Percentiles rank a stretch among this genome's conserved stretches.
Conservation (phyloP, 192 early-diverging fungal species). For the Gigaspora rosea region DNA sequence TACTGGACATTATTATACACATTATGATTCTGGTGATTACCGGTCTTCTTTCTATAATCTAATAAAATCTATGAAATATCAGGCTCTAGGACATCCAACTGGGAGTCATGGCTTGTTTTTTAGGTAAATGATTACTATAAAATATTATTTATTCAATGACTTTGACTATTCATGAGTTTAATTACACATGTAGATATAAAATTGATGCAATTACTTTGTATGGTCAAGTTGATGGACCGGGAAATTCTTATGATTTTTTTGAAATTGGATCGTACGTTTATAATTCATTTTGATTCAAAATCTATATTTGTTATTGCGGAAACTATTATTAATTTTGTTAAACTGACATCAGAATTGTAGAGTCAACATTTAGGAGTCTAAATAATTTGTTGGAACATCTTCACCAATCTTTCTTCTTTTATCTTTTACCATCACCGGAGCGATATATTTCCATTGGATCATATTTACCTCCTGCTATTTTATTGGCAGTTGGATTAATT, state of each 20-base stretch:
- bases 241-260: conserved; percentile 46
- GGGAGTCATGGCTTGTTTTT: conserved; percentile 71
- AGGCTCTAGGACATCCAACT: conserved; percentile 68
- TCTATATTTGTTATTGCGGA: neutral
- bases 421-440: conserved; percentile 78
- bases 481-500: conserved; percentile 74
- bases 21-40: conserved; percentile 46
- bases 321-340: conserved; percentile 7
- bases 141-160: neutral
- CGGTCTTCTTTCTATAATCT: conserved; percentile 47
- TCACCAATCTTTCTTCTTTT: conserved; percentile 97
- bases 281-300: neutral
- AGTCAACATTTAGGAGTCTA: conserved; percentile 80
- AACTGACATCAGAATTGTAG: conserved; percentile 56
- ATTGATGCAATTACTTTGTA: conserved; percentile 77
- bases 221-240: conserved; percentile 42
- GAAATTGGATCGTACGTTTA: conserved; percentile 54
- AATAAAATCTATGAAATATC: conserved; percentile 61
- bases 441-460: conserved; percentile 85
- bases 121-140: conserved; percentile 43
- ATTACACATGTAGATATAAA: conserved; percentile 56
- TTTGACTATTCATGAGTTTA: neutral
- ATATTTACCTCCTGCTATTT: conserved; percentile 83
- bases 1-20: conserved; percentile 30
- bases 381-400: conserved; percentile 93